A percentile compares a stretch with the other conserved stretches of the same genome.
Evolutionary conservation across 2,329 filamentous ascomycete genomes (phyloP).

Genomic region (Fusarium equiseti): DNA sequence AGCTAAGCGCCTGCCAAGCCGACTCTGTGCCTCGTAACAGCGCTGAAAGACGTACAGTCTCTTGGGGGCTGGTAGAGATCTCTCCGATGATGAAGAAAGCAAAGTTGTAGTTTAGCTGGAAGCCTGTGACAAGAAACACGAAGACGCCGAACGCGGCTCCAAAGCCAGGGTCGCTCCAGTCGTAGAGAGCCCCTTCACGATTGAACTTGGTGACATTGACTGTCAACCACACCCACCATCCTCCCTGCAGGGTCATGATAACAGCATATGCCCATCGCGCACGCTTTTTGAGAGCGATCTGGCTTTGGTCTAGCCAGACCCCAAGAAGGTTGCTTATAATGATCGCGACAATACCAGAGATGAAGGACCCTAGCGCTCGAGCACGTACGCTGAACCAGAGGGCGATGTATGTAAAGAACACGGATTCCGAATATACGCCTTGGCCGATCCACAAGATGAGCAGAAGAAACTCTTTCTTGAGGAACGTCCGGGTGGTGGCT

Average conservation of each 20-base stretch:
- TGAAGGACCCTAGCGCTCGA: conserved; percentile 70
- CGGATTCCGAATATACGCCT: conserved; percentile 73
- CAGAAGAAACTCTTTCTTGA: conserved; percentile 69
- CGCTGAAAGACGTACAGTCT: conserved; percentile 73
- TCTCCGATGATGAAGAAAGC: conserved; percentile 76
- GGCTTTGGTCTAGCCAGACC: conserved; percentile 67
- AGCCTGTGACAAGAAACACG: conserved; percentile 72
- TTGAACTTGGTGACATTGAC: conserved; percentile 71
- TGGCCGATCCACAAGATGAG: conserved; percentile 74
- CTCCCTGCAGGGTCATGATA: conserved; percentile 69
- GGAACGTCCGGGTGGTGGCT: conserved; percentile 66
- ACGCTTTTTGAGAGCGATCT: conserved; percentile 63
- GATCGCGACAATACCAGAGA: conserved; percentile 74
- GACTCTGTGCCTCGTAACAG: conserved; percentile 75
- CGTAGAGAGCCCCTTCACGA: conserved; percentile 66
- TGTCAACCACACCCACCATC: conserved; percentile 77
- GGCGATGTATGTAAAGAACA: conserved; percentile 59
- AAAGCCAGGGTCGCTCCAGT: conserved; percentile 73
- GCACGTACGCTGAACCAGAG: conserved; percentile 76
- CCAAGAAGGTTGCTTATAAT: conserved; percentile 73
- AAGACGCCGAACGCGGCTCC: conserved; percentile 74
- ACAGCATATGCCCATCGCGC: conserved; percentile 64
- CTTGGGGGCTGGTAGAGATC: conserved; percentile 67
- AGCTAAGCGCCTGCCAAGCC: conserved; percentile 76
- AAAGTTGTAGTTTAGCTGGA: conserved; percentile 79